These are phyloP conservation scores for Talaromyces sp. DNA, from an alignment of 2,329 filamentous ascomycete genomes.

Conservation along the genomic window DNA sequence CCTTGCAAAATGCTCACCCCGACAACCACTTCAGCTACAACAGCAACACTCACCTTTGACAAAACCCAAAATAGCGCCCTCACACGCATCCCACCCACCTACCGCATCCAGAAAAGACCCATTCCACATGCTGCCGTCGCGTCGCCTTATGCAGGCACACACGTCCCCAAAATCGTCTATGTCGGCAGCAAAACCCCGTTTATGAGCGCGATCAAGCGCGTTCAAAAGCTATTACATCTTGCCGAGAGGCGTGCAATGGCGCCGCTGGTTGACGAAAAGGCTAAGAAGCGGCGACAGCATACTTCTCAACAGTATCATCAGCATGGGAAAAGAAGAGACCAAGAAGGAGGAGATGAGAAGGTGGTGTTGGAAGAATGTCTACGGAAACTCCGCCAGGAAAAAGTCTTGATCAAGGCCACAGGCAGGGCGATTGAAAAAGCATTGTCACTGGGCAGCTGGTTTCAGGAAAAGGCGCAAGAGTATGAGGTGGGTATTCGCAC, in stretches of 20 bases:
- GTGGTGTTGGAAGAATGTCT: constrained; percentile 27
- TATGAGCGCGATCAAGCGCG: constrained; percentile 56
- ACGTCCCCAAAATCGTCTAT: constrained; percentile 53
- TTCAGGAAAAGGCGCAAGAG: constrained; percentile 48
- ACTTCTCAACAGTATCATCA: neutral
- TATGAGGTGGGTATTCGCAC: constrained; percentile 51
- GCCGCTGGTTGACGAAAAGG: constrained; percentile 12
- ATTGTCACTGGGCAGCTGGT: constrained; percentile 52
- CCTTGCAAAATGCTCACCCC: neutral
- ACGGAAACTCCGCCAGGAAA: constrained; percentile 38
- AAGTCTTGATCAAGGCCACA: constrained; percentile 56
- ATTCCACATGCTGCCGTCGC: constrained; percentile 54
- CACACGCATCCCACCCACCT: constrained; percentile 6
- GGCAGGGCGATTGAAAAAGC: constrained; percentile 57
- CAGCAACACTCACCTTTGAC: neutral
- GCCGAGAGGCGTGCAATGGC: constrained; percentile 50
- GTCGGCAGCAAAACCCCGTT: constrained; percentile 52
- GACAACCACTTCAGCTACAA: neutral
- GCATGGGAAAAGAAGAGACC: neutral
- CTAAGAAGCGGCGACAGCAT: neutral
- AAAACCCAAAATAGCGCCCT: constrained; percentile 6
- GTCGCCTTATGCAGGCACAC: constrained; percentile 48
- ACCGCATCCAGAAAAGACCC: constrained; percentile 50
- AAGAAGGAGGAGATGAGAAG: neutral
- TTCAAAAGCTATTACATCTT: constrained; percentile 51